phyloP scores from a whole-genome alignment of 208 protist species.

The Leishmania gerbilli region DNA sequence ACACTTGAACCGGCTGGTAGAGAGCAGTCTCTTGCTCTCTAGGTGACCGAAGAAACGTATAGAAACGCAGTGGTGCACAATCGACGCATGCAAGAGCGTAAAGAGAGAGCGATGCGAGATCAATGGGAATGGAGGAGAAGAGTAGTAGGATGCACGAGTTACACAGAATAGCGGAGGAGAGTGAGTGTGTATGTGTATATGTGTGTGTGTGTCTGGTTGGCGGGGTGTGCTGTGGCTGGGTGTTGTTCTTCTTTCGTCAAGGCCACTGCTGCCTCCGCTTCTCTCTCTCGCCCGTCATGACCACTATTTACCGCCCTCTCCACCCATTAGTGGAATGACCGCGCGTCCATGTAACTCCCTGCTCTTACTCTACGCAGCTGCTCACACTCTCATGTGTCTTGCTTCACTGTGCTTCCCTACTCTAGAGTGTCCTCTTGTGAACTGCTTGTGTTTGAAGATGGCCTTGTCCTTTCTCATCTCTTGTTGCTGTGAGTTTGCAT shows the following conservation, averaged over 20 bases:
- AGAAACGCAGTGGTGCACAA: background rate
- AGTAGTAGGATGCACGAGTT: background rate
- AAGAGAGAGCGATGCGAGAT: background rate
- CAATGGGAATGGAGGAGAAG: background rate
- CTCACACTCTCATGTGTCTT: background rate
- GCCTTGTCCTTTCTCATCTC: background rate
- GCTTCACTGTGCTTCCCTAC: background rate
- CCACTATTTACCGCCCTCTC: background rate
- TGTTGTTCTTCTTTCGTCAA: background rate
- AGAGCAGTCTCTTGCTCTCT: background rate
- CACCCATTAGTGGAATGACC: background rate
- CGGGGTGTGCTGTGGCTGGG: background rate
- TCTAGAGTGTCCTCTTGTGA: background rate
- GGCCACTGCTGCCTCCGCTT: background rate
- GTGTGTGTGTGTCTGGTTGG: background rate
- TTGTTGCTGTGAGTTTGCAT: background rate
- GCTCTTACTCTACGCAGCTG: background rate
- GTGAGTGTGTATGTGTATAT: background rate
- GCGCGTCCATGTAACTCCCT: background rate
- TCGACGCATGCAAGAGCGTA: background rate
- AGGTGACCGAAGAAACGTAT: background rate
- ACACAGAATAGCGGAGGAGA: background rate
- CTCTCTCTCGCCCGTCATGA: background rate
- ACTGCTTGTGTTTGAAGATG: background rate
- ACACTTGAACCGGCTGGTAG: background rate